These are phyloP conservation scores for Keithomyces neogunnii DNA, from an alignment of 2,329 filamentous ascomycete species.

Conservation along the genomic window DNA sequence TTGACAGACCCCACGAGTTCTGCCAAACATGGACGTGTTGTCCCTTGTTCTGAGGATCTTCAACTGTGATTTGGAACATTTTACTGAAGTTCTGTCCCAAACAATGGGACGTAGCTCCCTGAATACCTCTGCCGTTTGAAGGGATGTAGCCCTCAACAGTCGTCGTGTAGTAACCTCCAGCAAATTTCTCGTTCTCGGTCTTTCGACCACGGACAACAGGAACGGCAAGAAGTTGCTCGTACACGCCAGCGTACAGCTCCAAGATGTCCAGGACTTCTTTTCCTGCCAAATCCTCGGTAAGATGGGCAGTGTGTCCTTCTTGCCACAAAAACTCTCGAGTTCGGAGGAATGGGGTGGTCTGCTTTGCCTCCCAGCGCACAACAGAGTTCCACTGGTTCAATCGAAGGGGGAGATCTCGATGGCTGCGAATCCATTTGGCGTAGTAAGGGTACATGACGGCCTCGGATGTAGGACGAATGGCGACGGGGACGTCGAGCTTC, in stretches of 20 bases:
- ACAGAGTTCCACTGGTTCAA: conserved; percentile 97
- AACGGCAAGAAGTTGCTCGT: conserved; percentile 87
- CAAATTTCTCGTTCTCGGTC: conserved; percentile 98
- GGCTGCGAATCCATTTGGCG: conserved; percentile 91
- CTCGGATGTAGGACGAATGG: conserved; percentile 61
- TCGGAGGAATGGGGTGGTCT: conserved; percentile 76
- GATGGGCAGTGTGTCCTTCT: conserved; percentile 84
- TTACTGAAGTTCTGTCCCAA: conserved; percentile 97
- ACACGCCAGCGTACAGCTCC: conserved; percentile 84
- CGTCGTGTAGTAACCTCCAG: conserved; percentile 91
- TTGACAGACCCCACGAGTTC: conserved; percentile 98
- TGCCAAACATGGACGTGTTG: conserved; percentile 87
- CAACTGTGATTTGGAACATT: conserved; percentile 98
- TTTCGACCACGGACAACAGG: conserved; percentile 90
- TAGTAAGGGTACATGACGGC: conserved; percentile 95
- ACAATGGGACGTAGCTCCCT: conserved; percentile 90
- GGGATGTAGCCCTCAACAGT: conserved; percentile 97
- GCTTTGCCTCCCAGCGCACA: conserved; percentile 95
- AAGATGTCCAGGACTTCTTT: conserved; percentile 89
- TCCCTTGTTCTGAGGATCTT: conserved; percentile 78
- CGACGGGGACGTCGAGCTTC: conserved; percentile 74
- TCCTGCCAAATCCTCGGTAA: conserved; percentile 73
- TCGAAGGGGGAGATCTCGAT: conserved; percentile 87
- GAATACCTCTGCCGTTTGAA: conserved; percentile 89
- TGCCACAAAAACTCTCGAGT: conserved; percentile 98